These are phyloP conservation scores for Furcasterigmium furcatum DNA, from an alignment of 2,329 filamentous ascomycete genomes.

Conservation along the genomic window DNA sequence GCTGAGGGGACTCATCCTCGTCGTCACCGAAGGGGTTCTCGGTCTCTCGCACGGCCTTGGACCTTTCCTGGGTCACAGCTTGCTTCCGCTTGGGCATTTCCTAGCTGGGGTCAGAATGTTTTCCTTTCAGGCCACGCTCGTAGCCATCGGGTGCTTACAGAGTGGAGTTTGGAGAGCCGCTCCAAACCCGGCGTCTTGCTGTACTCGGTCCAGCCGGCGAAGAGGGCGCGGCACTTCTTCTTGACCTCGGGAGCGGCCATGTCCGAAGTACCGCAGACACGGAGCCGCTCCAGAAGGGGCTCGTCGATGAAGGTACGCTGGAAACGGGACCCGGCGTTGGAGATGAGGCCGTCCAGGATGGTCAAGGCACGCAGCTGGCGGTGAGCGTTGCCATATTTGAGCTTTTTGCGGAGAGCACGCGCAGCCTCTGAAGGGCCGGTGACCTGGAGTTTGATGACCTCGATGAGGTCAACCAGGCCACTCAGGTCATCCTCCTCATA, in stretches of 20 bases:
- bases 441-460: slow-evolving; percentile 85
- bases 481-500: slow-evolving; percentile 89
- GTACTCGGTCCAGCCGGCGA: slow-evolving; percentile 86
- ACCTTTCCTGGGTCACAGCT: slow-evolving; percentile 71
- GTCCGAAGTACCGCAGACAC: slow-evolving; percentile 81
- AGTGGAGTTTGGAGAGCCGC: slow-evolving; percentile 75
- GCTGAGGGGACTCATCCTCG: slow-evolving; percentile 48
- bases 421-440: slow-evolving; percentile 87
- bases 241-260: slow-evolving; percentile 83
- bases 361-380: slow-evolving; percentile 85
- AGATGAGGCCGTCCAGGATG: slow-evolving; percentile 87
- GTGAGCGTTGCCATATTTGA: slow-evolving; percentile 97
- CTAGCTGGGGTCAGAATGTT: slow-evolving; percentile 29
- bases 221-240: slow-evolving; percentile 83
- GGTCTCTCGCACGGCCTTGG: slow-evolving; percentile 79
- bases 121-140: neutral
- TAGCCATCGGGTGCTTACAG: slow-evolving; percentile 38
- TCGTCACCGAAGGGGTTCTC: slow-evolving; percentile 69
- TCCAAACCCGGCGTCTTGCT: slow-evolving; percentile 77
- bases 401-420: slow-evolving; percentile 90
- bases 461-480: slow-evolving; percentile 90
- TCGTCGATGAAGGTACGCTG: slow-evolving; percentile 88
- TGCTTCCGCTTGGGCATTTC: slow-evolving; percentile 67
- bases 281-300: slow-evolving; percentile 83
- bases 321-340: slow-evolving; percentile 87